phyloP scores from a whole-genome alignment of 2,329 filamentous ascomycete species.

The Colletotrichum orchidophilum region DNA sequence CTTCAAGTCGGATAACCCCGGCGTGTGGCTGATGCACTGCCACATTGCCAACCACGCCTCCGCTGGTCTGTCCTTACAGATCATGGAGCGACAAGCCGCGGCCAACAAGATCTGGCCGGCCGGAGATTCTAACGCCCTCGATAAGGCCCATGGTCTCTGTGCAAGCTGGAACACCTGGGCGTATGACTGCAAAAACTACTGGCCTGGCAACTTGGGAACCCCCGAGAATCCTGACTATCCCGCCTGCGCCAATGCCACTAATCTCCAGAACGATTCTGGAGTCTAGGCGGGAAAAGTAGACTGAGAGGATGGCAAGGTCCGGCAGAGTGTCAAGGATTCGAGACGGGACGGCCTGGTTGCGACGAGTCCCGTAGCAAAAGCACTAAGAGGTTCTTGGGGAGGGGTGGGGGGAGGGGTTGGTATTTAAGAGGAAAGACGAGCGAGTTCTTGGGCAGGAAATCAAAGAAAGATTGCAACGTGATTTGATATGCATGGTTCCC shows the following conservation, averaged over 20 bases:
- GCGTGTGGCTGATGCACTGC: constrained; percentile 59
- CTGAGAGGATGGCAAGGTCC: not conserved
- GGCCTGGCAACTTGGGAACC: constrained; percentile 6
- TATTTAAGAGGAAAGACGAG: not conserved
- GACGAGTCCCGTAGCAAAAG: too few species aligned
- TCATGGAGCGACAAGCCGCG: constrained; percentile 8
- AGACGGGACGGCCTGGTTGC: not conserved
- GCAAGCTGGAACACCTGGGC: constrained; percentile 25
- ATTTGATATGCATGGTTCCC: not conserved
- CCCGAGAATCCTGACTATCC: not conserved
- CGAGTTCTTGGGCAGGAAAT: not conserved
- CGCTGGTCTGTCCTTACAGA: constrained; percentile 13
- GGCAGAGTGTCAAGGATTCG: too few species aligned
- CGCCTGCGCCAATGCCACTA: not conserved
- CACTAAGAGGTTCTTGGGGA: too few species aligned
- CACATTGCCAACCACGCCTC: constrained; percentile 59
- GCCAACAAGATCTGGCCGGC: constrained; percentile 13
- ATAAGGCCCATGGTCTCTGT: constrained; percentile 2
- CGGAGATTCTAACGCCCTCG: not conserved
- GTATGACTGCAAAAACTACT: constrained; percentile 23
- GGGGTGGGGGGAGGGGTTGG: not conserved
- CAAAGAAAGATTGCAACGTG: not conserved
- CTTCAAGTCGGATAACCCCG: constrained; percentile 59
- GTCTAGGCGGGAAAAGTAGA: not conserved
- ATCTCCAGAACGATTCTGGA: constrained; percentile 15